A percentile compares a stretch with the other conserved stretches of the same genome.
Evolutionary conservation across 306 rosid genomes (phyloP).

Genomic region (Datisca glomerata): DNA sequence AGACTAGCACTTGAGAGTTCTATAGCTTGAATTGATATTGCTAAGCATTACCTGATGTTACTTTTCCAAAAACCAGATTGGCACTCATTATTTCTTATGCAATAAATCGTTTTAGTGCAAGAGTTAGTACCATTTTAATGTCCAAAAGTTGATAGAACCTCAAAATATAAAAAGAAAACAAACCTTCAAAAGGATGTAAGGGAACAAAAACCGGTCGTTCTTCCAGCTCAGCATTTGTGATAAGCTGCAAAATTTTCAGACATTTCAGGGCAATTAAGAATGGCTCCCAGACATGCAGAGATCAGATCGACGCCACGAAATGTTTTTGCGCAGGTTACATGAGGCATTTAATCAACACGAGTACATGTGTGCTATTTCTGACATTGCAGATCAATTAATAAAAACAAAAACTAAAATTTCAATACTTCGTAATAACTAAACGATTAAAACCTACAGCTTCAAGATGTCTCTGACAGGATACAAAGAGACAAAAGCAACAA

Average conservation of each 20-base stretch:
- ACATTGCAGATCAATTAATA: too few relatives aligned
- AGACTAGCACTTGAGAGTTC: too few relatives aligned
- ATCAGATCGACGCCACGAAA: neutral
- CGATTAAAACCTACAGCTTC: too few relatives aligned
- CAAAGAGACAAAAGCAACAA: too few relatives aligned
- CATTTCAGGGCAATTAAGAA: neutral
- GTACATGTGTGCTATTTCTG: neutral
- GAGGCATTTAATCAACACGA: neutral
- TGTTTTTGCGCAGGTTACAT: neutral
- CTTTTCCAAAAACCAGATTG: too few relatives aligned
- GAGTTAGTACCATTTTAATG: too few relatives aligned
- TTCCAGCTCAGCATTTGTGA: constrained; percentile 55
- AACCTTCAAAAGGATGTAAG: constrained; percentile 61
- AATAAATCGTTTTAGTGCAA: neutral
- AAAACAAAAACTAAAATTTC: neutral
- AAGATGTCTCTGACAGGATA: too few relatives aligned
- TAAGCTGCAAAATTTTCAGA: constrained; percentile 38
- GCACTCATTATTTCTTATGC: neutral
- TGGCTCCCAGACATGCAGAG: neutral
- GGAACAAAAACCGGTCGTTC: constrained; percentile 67
- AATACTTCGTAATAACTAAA: too few relatives aligned
- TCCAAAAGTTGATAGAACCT: neutral
- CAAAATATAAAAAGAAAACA: constrained; percentile 13
- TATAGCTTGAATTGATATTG: too few relatives aligned
- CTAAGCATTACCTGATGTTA: too few relatives aligned